Percentiles rank a stretch among this genome's conserved stretches.
Conservation (phyloP, 352 stramenopile species). For the Phytophthora quininea region DNA sequence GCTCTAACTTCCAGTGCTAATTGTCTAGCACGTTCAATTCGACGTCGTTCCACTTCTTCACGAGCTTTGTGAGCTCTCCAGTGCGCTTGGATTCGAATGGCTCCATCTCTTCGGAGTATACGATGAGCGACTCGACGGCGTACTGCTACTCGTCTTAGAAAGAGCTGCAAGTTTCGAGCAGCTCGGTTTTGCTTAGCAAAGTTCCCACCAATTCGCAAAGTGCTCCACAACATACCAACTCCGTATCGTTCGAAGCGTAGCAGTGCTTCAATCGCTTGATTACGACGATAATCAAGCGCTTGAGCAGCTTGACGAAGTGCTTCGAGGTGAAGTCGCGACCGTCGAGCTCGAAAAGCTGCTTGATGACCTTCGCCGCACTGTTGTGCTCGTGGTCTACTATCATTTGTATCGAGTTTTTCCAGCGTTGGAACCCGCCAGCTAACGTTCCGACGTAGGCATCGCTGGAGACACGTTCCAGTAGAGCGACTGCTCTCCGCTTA, state of each 20-base stretch:
- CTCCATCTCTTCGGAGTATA: constrained; percentile 25
- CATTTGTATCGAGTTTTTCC: constrained; percentile 22
- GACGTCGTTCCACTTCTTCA: constrained; percentile 22
- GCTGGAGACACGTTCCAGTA: constrained; percentile 64
- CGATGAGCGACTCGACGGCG: constrained; percentile 33
- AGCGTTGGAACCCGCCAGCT: constrained; percentile 39
- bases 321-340: constrained; percentile 36
- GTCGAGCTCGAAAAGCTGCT: constrained; percentile 40
- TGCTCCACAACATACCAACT: constrained; percentile 57
- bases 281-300: constrained; percentile 47
- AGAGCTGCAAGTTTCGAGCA: constrained; percentile 53
- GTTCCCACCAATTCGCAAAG: constrained; percentile 62
- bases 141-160: constrained; percentile 49
- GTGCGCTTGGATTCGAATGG: constrained; percentile 39
- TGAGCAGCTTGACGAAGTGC: constrained; percentile 47
- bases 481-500: constrained; percentile 41
- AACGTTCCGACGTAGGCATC: constrained; percentile 62
- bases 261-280: constrained; percentile 51
- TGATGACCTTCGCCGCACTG: constrained; percentile 55
- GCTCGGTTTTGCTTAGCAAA: constrained; percentile 53
- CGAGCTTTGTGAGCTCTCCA: constrained; percentile 40
- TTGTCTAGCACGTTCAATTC: constrained; percentile 2
- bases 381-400: constrained; percentile 31
- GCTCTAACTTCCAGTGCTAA: constrained; percentile 24
- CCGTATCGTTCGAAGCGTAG: constrained; percentile 65